Evolutionary conservation across 495 filamentous ascomycete genomes (phyloP), one percentile per base, ranked within the genome.

Genomic region (Margaritispora aquatica): DNA sequence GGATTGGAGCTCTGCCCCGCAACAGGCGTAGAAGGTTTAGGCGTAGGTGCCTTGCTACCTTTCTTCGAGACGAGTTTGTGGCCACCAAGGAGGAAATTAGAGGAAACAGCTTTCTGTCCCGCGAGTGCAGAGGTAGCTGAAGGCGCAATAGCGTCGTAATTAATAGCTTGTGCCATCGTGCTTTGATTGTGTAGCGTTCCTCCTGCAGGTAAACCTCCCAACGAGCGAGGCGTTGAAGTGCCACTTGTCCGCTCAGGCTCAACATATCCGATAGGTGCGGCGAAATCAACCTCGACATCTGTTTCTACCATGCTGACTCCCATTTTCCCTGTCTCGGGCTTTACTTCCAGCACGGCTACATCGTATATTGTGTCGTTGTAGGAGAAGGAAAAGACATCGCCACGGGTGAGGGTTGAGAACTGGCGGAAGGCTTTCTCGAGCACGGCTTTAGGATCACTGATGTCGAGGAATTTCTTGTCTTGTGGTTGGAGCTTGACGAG

Each of bases 401-500:
- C 90, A 62, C 88, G 89, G 2, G 91, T 96, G 4, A 97, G 79
- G 48, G 93, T 92, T 4, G 91, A 86, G 72, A 97, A 98, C 70
- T 95, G 94, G 8, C 92, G 85, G 73, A 98, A 96, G 7, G 90
- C 91, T 60, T 92, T 94, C 70, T 98, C 94, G 20, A 98, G 83
- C 2, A 98, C 94, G n/a, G 94, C 95, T 73, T 96, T 96, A 0
- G 94, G 95, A 65, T 98, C 95, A 66, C 86, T 90, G 62, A 98
- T 97, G 44, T 97, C 92, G 54, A 97, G 87, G 75, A 97, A 97
- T 59, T 85, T 84, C 34, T 87, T 84, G 20, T 87, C 89, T 73
- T 98, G 94, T 0, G 95, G 89, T 73, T 97, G 94, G 2, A 98
- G 82, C 71, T 97, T 98, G 76, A 97, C 92, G 63, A 97, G 88